A percentile compares a stretch with the other conserved stretches of the same genome.
These are phyloP conservation scores for Salix purpurea DNA, from an alignment of 345 rosid species.

Conservation along the genomic window DNA sequence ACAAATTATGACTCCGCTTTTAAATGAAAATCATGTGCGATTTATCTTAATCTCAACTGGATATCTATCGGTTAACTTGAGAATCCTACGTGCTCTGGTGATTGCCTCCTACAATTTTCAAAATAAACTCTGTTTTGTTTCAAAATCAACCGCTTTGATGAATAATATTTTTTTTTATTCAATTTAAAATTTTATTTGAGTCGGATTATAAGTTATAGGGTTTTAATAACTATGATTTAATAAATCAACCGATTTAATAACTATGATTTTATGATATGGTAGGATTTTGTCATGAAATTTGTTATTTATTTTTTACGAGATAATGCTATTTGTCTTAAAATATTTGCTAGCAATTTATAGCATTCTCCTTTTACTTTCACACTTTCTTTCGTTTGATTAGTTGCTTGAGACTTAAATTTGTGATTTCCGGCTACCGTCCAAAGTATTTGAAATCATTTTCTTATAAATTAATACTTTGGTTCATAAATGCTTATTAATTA, in stretches of 20 bases:
- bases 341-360: not conserved
- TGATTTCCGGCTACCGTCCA: not conserved
- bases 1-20: not conserved
- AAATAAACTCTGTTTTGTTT: not conserved
- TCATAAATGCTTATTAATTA: too few relatives aligned
- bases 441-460: not conserved
- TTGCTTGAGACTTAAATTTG: not conserved
- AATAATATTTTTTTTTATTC: too few relatives aligned
- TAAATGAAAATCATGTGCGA: not conserved
- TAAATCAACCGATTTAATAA: too few relatives aligned
- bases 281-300: too few relatives aligned
- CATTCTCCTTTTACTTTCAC: not conserved
- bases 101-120: not conserved
- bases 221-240: too few relatives aligned
- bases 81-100: not conserved
- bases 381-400: not conserved
- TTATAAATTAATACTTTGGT: too few relatives aligned
- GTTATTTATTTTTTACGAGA: too few relatives aligned
- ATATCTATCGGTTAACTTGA: not conserved
- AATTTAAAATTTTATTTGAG: too few relatives aligned
- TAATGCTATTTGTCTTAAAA: too few relatives aligned
- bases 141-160: too few relatives aligned
- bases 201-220: too few relatives aligned
- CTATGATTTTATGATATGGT: too few relatives aligned
- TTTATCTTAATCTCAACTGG: not conserved